These are phyloP conservation scores for Trichophyton benhamiae DNA, from an alignment of 2,329 filamentous ascomycete genomes.

Conservation along the genomic window DNA sequence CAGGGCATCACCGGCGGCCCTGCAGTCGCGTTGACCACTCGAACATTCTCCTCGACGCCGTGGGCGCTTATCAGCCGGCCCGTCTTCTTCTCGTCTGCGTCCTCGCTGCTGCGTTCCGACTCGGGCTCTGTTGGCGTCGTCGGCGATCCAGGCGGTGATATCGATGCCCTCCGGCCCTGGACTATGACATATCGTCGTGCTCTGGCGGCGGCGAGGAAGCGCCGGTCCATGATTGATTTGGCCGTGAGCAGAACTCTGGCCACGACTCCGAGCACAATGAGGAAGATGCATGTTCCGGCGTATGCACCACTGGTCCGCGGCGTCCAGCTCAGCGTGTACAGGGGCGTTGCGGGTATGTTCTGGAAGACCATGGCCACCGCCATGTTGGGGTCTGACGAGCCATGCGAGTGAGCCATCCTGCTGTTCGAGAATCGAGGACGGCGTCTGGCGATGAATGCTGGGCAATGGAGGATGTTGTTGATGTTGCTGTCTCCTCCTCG, in stretches of 20 bases:
- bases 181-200: constrained; percentile 67
- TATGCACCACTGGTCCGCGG: constrained; percentile 59
- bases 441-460: no score
- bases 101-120: constrained; percentile 39
- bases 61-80: constrained; percentile 58
- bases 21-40: constrained; percentile 52
- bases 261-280: constrained; percentile 60
- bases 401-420: constrained; percentile 1
- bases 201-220: constrained; percentile 59
- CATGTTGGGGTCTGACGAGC: neutral
- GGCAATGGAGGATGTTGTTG: neutral
- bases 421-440: neutral
- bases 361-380: constrained; percentile 30
- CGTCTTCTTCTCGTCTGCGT: constrained; percentile 50
- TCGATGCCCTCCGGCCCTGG: constrained; percentile 43
- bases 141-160: neutral
- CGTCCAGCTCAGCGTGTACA: constrained; percentile 61
- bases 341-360: constrained; percentile 46
- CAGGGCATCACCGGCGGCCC: constrained; percentile 50
- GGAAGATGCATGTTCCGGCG: constrained; percentile 82
- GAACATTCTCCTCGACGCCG: constrained; percentile 68
- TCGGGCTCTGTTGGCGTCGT: constrained; percentile 21
- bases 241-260: constrained; percentile 60
- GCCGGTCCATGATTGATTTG: constrained; percentile 47
- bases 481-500: neutral